Conservation (phyloP, 2,329 filamentous ascomycete species). For the Tricladium varicosporioides region DNA sequence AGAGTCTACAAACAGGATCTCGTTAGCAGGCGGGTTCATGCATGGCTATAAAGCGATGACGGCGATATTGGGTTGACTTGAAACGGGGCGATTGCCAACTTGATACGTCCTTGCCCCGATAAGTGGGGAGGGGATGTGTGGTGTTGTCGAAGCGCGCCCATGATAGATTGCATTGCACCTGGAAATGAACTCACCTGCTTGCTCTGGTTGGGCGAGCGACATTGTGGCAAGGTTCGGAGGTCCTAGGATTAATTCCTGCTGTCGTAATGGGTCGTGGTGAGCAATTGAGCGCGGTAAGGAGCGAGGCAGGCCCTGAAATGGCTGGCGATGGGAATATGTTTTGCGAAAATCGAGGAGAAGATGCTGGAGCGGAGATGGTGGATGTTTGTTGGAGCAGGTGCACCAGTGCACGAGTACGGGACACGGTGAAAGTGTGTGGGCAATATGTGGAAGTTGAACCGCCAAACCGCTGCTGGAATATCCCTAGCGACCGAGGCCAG, state of each 20-base stretch:
- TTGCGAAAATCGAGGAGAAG: background rate
- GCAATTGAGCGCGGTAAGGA: background rate
- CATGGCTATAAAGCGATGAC: conserved; percentile 21
- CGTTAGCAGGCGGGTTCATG: conserved; percentile 31
- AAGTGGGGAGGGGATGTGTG: conserved; percentile 28
- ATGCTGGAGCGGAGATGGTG: background rate
- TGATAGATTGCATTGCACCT: conserved; percentile 4
- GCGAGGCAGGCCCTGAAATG: background rate
- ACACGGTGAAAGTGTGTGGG: background rate
- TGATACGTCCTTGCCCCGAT: conserved; percentile 29
- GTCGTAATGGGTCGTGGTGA: background rate
- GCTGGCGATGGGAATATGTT: background rate
- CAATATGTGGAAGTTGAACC: background rate
- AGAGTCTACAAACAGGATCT: conserved; percentile 30
- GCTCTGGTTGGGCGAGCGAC: conserved; percentile 12
- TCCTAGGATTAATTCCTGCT: conserved; percentile 12
- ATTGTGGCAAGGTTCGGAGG: conserved; percentile 5
- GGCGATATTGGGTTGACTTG: conserved; percentile 20
- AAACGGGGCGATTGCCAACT: conserved; percentile 31
- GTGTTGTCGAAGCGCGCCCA: conserved; percentile 24
- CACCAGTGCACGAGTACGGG: background rate
- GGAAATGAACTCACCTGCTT: conserved; percentile 10
- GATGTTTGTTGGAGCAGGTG: background rate
- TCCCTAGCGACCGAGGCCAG: no score
- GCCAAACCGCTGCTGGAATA: no score